Conservation (phyloP, 495 filamentous ascomycete species). For the Collariella sp. region DNA sequence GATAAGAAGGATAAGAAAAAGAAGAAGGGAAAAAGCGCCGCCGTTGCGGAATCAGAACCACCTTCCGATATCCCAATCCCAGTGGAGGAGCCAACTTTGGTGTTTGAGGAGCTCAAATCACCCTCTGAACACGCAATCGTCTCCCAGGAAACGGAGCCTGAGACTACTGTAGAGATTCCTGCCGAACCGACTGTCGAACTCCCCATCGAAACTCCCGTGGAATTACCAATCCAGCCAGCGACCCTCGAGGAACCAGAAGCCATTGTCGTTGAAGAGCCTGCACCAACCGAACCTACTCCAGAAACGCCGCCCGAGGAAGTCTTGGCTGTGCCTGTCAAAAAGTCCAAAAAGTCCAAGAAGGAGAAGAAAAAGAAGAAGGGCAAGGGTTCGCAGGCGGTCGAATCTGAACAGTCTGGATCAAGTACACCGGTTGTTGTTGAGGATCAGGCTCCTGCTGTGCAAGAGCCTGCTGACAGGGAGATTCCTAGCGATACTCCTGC, state of each 20-base stretch:
- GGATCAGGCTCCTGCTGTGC: neutral
- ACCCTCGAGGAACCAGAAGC: too few species aligned
- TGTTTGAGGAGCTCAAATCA: neutral
- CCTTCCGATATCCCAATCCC: slow-evolving; percentile 8
- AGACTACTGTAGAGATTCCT: neutral
- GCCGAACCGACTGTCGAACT: too few species aligned
- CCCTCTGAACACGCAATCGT: neutral
- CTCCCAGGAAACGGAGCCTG: neutral
- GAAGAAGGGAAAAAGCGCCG: slow-evolving; percentile 18
- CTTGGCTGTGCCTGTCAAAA: slow-evolving; percentile 1
- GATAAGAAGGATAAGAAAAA: slow-evolving; percentile 23
- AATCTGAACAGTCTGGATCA: slow-evolving; percentile 9
- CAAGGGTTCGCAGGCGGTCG: slow-evolving; percentile 19
- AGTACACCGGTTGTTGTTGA: neutral
- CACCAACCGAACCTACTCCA: too few species aligned
- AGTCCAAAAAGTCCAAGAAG: slow-evolving; percentile 15
- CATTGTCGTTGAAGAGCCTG: neutral
- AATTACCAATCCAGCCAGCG: too few species aligned
- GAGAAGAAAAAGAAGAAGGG: slow-evolving; percentile 21
- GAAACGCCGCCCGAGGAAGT: neutral
- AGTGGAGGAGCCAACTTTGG: slow-evolving; percentile 7
- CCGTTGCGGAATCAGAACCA: slow-evolving; percentile 9
- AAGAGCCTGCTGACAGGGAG: neutral
- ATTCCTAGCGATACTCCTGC: neutral
- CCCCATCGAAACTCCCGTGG: too few species aligned